Evolutionary conservation across 2,329 filamentous ascomycete species (phyloP).

Genomic region (Metarhizium humberi): DNA sequence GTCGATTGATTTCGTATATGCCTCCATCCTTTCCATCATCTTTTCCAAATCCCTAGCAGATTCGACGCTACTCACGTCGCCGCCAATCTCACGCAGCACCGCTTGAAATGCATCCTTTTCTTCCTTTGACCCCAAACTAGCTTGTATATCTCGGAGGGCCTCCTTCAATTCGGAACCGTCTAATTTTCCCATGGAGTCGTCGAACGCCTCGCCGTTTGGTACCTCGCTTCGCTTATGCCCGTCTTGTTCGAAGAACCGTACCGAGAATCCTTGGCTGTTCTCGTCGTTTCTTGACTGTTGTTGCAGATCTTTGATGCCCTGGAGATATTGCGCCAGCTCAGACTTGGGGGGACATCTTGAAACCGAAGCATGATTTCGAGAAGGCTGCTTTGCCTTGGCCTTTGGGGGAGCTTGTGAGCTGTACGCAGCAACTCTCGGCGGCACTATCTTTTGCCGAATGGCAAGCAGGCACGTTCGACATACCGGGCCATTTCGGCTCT

Average conservation of each 20-base stretch:
- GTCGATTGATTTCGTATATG: conserved; percentile 26
- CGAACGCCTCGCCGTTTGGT: conserved; percentile 29
- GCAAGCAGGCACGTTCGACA: conserved; percentile 27
- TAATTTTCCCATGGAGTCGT: conserved; percentile 24
- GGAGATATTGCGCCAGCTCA: conserved; percentile 18
- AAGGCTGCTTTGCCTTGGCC: conserved; percentile 10
- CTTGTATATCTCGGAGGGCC: conserved; percentile 28
- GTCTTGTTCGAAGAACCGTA: conserved; percentile 41
- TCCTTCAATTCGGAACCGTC: conserved; percentile 26
- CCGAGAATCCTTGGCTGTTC: conserved; percentile 16
- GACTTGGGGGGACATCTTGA: conserved; percentile 15
- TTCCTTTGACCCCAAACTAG: conserved; percentile 24
- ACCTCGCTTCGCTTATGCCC: conserved; percentile 27
- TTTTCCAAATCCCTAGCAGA: conserved; percentile 25
- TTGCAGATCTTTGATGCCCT: conserved; percentile 18
- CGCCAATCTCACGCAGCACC: conserved; percentile 24
- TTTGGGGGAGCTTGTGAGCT: conserved; percentile 19
- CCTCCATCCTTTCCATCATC: conserved; percentile 22
- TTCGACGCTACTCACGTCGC: conserved; percentile 19
- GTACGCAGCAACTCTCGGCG: conserved; percentile 21
- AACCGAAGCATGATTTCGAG: conserved; percentile 8
- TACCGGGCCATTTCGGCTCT: conserved; percentile 24
- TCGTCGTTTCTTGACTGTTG: conserved; percentile 11
- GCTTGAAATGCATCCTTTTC: conserved; percentile 25
- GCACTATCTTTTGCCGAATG: conserved; percentile 18